Percentiles rank a stretch among this genome's conserved stretches.
Conservation (phyloP, 441 rosid species). For the Francoa sonchifolia region DNA sequence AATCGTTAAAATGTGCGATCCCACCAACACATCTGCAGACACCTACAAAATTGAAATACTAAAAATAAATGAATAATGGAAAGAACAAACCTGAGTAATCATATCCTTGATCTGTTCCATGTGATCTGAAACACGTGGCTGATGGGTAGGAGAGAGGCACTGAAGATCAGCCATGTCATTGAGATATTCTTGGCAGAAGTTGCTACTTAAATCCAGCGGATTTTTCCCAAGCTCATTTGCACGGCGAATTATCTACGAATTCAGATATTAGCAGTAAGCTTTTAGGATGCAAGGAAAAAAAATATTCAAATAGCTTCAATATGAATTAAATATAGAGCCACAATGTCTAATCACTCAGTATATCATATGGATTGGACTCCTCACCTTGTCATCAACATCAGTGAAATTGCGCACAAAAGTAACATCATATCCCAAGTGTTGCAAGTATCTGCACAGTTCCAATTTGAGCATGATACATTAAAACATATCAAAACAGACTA, state of each 20-base stretch:
- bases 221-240: conserved; percentile 55
- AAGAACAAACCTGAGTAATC: conserved; percentile 44
- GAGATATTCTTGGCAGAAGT: conserved; percentile 61
- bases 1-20: no score
- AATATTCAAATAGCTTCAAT: not conserved
- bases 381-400: conserved; percentile 68
- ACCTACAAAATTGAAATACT: no score
- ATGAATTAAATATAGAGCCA: not conserved
- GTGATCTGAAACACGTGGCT: conserved; percentile 77
- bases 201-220: conserved; percentile 45
- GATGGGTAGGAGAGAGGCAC: conserved; percentile 68
- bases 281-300: not conserved
- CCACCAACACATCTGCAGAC: no score
- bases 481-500: conserved; percentile 1
- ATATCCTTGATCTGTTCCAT: conserved; percentile 62
- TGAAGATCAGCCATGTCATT: conserved; percentile 63
- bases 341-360: conserved; percentile 1
- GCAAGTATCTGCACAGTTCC: conserved; percentile 48
- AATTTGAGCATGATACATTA: not conserved
- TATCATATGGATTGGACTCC: conserved; percentile 1
- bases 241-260: conserved; percentile 55
- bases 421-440: conserved; percentile 45
- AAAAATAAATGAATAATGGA: not conserved
- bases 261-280: conserved; percentile 3
- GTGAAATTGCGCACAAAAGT: conserved; percentile 57